Conservation (phyloP, 1,284 basidiomycete genomes). For the Malassezia pachydermatis region DNA sequence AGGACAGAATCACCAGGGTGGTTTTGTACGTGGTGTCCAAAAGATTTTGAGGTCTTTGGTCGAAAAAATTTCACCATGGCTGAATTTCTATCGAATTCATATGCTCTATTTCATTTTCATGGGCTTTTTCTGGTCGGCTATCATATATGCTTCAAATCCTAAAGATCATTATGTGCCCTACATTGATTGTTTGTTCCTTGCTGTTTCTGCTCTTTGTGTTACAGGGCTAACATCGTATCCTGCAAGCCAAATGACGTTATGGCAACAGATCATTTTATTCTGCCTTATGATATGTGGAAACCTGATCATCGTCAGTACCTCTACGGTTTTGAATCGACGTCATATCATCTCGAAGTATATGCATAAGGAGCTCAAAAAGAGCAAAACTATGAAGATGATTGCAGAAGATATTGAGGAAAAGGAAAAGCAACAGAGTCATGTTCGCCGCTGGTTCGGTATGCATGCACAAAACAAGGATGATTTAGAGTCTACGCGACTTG, state of each 20-base stretch:
- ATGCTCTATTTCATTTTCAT: conserved; percentile 61
- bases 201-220: conserved; percentile 66
- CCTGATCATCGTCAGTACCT: conserved; percentile 40
- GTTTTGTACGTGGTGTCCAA: too few relatives aligned
- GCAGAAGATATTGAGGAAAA: conserved; percentile 36
- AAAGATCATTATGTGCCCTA: conserved; percentile 51
- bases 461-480: too few relatives aligned
- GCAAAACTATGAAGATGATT: conserved; percentile 29
- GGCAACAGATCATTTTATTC: conserved; percentile 63
- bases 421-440: conserved; percentile 22
- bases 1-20: too few relatives aligned
- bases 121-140: conserved; percentile 62
- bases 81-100: conserved; percentile 49
- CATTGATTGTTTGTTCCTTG: conserved; percentile 65
- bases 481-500: too few relatives aligned
- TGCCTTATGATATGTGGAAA: conserved; percentile 46
- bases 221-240: conserved; percentile 67
- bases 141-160: conserved; percentile 53
- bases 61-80: conserved; percentile 16
- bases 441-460: conserved; percentile 32
- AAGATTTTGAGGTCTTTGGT: too few relatives aligned
- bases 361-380: conserved; percentile 26
- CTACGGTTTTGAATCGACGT: conserved; percentile 44
- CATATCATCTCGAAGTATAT: conserved; percentile 41
- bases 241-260: conserved; percentile 61